Evolutionary conservation across 148 eudicot genomes (phyloP).

Genomic region (Amaranthus cruentus): DNA sequence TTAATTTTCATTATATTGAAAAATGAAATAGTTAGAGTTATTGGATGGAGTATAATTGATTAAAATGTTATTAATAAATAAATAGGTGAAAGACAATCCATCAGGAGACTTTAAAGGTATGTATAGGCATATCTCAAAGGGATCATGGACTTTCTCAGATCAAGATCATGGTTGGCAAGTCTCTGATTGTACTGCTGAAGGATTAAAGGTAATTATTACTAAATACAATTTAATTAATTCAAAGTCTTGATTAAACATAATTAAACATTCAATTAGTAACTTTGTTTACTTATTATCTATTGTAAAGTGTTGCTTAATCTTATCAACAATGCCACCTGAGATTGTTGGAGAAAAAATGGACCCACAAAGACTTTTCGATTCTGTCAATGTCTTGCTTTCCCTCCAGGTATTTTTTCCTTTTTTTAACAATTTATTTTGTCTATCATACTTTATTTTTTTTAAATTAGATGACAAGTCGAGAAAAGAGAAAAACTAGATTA

Average conservation of each 20-base stretch:
- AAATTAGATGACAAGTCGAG: background rate
- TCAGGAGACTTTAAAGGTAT: constrained; percentile 41
- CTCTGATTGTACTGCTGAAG: constrained; percentile 60
- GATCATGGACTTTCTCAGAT: constrained; percentile 52
- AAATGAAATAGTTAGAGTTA: no score
- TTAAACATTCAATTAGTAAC: background rate
- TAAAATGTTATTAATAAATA: background rate
- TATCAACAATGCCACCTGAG: constrained; percentile 24
- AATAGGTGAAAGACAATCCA: constrained; percentile 46
- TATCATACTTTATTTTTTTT: background rate
- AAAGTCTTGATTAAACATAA: background rate
- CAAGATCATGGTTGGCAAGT: constrained; percentile 65
- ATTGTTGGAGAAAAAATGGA: constrained; percentile 30
- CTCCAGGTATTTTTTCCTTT: constrained; percentile 18
- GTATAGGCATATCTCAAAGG: constrained; percentile 48
- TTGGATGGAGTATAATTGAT: no score
- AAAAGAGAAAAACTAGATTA: background rate
- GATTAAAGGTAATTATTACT: constrained; percentile 30
- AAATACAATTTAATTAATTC: no score
- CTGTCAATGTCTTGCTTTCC: constrained; percentile 28
- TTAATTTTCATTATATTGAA: no score
- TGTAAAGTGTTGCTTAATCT: constrained; percentile 25
- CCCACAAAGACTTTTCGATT: constrained; percentile 17
- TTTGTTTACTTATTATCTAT: background rate
- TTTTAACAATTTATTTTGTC: no score